Base-by-base conservation (phyloP, 345 rosid species). In the Eucalyptus marginata region DNA sequence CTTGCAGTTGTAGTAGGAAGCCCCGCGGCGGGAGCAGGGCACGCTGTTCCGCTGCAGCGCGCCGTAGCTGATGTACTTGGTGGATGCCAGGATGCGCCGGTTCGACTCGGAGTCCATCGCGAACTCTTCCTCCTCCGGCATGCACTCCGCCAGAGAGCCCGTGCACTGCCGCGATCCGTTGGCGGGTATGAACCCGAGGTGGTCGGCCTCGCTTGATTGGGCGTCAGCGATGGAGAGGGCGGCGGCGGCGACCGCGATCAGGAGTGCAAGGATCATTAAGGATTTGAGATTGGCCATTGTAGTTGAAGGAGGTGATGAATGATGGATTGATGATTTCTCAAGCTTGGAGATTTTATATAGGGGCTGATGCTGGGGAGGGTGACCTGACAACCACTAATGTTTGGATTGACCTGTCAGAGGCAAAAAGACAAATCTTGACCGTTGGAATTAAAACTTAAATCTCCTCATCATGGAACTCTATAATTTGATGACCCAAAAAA, bases 1-100 rank as follows among this genome's bases (percentile, higher is more conserved):
- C 91, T 88, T 91, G 92, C 99, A 98, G 90, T 97, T 97, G 94
- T 98, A 98, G 92, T 98, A 98, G n/a, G 99, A 96, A 17, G 99
- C 96, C 4, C 99, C 99, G 31, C 99, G 97, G 5, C 95, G 93
- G 10, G 99, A 97, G 91, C 99, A 98, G 31, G 99, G 99, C 15
- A 98, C 99, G 51, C 91, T 91, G 96, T 98, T 93, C 95, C 93
- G 95, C 96, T 91, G 96, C 87, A 98, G 95, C n/a, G 99, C 97
- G 47, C 97, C 98, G 90, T 98, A 98, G 98, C 99, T 95, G 88
- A 98, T 90, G 94, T 96, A 97, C 86, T 59, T 94, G 92, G 52
- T 93, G 46, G 97, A 94, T 2, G 97, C 96, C 89, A 98, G 91
- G 27, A 98, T 96, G 62, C 99, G 97, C 91, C 99, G 87, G 95